Evolutionary conservation across 306 rosid species (phyloP).

Genomic region (Dryas alaskensis): DNA sequence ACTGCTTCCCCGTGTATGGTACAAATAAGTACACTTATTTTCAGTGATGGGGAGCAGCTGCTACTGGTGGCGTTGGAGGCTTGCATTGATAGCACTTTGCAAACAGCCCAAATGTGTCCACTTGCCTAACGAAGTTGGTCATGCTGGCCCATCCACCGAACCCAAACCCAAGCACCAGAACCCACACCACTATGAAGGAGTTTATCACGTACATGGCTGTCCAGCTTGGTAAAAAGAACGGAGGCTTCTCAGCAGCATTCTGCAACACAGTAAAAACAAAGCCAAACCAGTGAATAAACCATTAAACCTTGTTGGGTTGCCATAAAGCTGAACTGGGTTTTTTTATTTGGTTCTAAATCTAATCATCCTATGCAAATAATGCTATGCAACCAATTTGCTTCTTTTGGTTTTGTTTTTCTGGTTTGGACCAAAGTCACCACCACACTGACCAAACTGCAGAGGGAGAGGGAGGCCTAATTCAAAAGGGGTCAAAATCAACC

Average conservation of each 20-base stretch:
- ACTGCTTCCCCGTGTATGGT: conserved; percentile 63
- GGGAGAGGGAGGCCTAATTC: not conserved
- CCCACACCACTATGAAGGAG: conserved; percentile 74
- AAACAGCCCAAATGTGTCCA: conserved; percentile 85
- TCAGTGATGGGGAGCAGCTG: conserved; percentile 41
- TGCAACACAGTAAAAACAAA: conserved; percentile 15
- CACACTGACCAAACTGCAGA: not conserved
- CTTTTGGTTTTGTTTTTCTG: not conserved
- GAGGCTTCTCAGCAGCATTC: conserved; percentile 97
- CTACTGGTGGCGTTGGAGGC: conserved; percentile 31
- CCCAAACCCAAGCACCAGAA: conserved; percentile 82
- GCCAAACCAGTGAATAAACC: too few species aligned
- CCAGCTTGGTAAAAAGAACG: conserved; percentile 83
- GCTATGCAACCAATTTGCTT: not conserved
- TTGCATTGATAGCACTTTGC: conserved; percentile 98
- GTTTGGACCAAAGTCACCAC: not conserved
- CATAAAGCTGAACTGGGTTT: not conserved
- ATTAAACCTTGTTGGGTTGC: not conserved
- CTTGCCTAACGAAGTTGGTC: conserved; percentile 73
- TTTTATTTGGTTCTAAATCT: not conserved
- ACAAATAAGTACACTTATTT: conserved; percentile 34
- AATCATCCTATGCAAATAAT: not conserved
- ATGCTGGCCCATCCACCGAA: conserved; percentile 99
- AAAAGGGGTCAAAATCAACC: conserved; percentile 35
- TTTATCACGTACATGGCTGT: conserved; percentile 71